These are phyloP conservation scores for Alternaria triticimaculans DNA, from an alignment of 2,329 filamentous ascomycete genomes.

Conservation along the genomic window DNA sequence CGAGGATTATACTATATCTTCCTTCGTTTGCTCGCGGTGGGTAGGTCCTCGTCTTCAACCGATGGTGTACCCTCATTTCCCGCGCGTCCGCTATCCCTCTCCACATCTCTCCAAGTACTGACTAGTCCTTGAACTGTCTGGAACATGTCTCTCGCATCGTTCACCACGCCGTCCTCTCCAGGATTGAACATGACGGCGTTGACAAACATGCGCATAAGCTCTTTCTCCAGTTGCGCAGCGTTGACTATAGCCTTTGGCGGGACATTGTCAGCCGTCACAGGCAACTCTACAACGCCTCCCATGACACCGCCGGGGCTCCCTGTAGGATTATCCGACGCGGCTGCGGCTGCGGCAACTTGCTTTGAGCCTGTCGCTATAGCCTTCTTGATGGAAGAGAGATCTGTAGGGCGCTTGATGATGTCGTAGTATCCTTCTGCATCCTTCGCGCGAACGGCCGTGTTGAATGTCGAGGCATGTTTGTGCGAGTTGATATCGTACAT, in stretches of 20 bases:
- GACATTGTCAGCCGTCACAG: conserved; percentile 76
- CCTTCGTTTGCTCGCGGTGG: conserved; percentile 34
- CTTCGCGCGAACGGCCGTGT: conserved; percentile 56
- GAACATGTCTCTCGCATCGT: conserved; percentile 89
- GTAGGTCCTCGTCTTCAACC: conserved; percentile 33
- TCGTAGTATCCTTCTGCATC: conserved; percentile 60
- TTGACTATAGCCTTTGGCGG: conserved; percentile 93
- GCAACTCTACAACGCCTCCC: conserved; percentile 54
- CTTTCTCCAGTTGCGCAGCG: conserved; percentile 87
- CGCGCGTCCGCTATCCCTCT: conserved; percentile 50
- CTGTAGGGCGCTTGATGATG: conserved; percentile 60
- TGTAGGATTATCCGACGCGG: conserved; percentile 60
- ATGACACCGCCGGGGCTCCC: conserved; percentile 65
- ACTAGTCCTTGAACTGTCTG: conserved; percentile 82
- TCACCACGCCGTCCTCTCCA: conserved; percentile 86
- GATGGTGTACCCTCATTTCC: conserved; percentile 42
- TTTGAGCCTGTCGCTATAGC: conserved; percentile 59
- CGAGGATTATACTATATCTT: conserved; percentile 32
- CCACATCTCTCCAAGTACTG: conserved; percentile 75
- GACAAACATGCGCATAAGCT: conserved; percentile 94
- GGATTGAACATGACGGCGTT: conserved; percentile 99
- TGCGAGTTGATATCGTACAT: conserved; percentile 60
- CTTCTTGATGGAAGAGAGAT: conserved; percentile 59
- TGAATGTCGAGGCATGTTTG: conserved; percentile 61
- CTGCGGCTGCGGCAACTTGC: conserved; percentile 61